Base-by-base conservation (phyloP, 129 eudicot genomes). In the Ambrosia trifida region DNA sequence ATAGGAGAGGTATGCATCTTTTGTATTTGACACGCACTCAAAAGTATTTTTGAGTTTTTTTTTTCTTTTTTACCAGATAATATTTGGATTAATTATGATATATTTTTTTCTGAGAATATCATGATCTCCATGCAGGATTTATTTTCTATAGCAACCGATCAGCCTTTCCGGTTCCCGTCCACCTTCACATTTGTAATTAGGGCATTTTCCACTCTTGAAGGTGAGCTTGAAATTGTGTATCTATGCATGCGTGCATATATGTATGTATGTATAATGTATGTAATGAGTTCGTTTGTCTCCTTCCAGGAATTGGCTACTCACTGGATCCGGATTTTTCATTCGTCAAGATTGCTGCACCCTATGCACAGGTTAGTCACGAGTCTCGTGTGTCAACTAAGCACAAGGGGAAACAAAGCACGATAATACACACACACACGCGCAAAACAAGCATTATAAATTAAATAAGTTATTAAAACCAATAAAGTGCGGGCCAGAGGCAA, bases 161-260 rank as follows among this genome's bases (percentile, higher is more conserved):
- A 94, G 67, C 98, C 98, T 50, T 94, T 94, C 72, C 88, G 97
- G 57, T 89, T 94, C 72, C 98, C 98, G 53, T 88, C 98, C 43
- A 90, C 96, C 43, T 94, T 94, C 82, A 86, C 98, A 3, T 94
- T 94, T 85, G 92, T 94, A 69, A 52, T 94, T 33, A 87, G 97
- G 80, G 98, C 98, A 74, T 94, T 94, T 81, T 89, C 97, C 53
- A 94, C 98, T 31, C 97, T 94, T 54, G 98, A 94, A 89, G 98
- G 98, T 94, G 24, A 64, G 64, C 54, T 78, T 28, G 18, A 57
- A 28, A 19, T 54, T 28, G 11, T 57, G 64, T 28, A 57, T 3
- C 16, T 28, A 30, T 30, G 38, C 1, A 28, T 57, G 7, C 2
- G 4, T 28, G 63, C 4, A 10, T 56, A n/a, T 28, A 3, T 57